Percentiles rank a stretch among this genome's conserved stretches.
phyloP scores from a whole-genome alignment of 768 basidiomycete species.

The Mrakia frigida region DNA sequence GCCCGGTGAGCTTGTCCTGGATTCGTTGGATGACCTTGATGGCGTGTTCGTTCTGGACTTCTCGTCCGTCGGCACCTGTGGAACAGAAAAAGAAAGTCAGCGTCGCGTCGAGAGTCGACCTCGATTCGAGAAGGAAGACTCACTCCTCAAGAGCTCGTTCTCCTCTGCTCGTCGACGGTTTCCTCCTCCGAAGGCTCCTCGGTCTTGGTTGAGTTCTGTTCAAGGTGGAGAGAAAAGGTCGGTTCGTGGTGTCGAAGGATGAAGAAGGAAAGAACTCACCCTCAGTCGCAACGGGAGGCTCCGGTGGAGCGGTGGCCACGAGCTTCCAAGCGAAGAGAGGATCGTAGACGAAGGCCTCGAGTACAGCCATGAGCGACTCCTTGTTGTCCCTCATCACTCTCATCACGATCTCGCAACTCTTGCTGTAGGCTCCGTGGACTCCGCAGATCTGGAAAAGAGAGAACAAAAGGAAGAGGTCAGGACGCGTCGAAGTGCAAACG shows the following conservation, averaged over 20 bases:
- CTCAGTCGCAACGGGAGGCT: constrained; percentile 66
- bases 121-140: constrained; percentile 33
- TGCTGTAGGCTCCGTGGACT: constrained; percentile 93
- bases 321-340: constrained; percentile 96
- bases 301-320: constrained; percentile 58
- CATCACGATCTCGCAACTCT: constrained; percentile 97
- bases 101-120: neutral
- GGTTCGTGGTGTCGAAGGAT: neutral
- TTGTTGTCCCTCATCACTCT: constrained; percentile 90
- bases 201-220: constrained; percentile 34
- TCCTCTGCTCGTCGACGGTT: constrained; percentile 73
- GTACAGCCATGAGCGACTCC: constrained; percentile 97
- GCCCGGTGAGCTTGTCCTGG: constrained; percentile 86
- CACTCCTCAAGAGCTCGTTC: constrained; percentile 87
- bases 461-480: neutral
- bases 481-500: neutral
- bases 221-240: neutral
- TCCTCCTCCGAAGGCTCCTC: constrained; percentile 66
- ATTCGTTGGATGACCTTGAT: constrained; percentile 90
- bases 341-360: constrained; percentile 98
- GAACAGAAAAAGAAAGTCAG: neutral
- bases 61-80: constrained; percentile 56
- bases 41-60: constrained; percentile 85
- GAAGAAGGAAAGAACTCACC: constrained; percentile 47
- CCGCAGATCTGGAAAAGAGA: constrained; percentile 69